Evolutionary conservation across 768 basidiomycete species (phyloP).

Genomic region (Tubosaeta brunneosetosa): DNA sequence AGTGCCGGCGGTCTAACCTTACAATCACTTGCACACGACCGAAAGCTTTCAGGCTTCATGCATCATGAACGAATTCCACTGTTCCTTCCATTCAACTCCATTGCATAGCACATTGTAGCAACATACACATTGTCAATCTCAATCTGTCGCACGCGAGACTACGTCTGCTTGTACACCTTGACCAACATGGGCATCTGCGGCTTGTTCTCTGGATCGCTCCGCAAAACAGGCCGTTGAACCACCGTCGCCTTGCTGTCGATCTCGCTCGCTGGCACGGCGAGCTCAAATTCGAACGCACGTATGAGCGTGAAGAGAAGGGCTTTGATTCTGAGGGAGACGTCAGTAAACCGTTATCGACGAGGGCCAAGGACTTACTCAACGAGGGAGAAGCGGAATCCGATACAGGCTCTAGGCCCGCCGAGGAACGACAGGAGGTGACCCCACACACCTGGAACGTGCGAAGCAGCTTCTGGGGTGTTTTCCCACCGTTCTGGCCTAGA

Average conservation of each 20-base stretch:
- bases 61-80: too few relatives aligned
- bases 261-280: neutral
- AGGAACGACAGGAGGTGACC: neutral
- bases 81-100: too few relatives aligned
- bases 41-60: too few relatives aligned
- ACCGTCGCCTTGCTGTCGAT: neutral
- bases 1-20: too few relatives aligned
- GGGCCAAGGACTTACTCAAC: neutral
- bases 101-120: too few relatives aligned
- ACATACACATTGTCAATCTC: neutral
- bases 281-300: conserved; percentile 1
- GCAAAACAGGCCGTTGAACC: neutral
- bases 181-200: conserved; percentile 11
- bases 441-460: neutral
- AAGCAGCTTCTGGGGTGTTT: neutral
- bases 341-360: neutral
- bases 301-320: neutral
- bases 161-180: conserved; percentile 1
- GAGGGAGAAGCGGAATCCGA: neutral
- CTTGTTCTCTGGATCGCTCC: neutral
- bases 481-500: neutral
- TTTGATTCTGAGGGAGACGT: neutral
- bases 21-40: too few relatives aligned
- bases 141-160: neutral
- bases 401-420: neutral